Base-by-base conservation (phyloP, 345 rosid genomes). In the Hibiscus mutabilis region DNA sequence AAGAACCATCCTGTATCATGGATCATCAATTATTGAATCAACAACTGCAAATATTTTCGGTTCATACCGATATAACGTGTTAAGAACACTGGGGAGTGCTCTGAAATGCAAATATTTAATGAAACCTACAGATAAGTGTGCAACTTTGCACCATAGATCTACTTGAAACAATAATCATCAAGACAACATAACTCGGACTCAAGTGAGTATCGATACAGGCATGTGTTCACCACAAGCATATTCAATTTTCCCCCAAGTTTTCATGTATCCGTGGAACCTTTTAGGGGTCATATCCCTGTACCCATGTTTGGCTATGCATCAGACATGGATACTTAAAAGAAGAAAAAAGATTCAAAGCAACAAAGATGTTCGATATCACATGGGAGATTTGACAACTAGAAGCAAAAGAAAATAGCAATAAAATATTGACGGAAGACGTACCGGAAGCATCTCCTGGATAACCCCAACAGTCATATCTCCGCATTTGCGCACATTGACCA, bases 401-500 rank as follows among this genome's bases (percentile, higher is more conserved):
- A 16, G 68, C 69, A 53, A 55, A 29, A 9, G 55, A 6, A 40
- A 2, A n/a, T 16, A 12, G 18, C 6, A 14, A 16, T 16, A n/a
- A 18, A 6, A 10, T 9, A 21, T 55, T 47, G 16, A 18, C 0
- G 42, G 69, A 68, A 73, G 51, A 79, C 90, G 73, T 84, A 95
- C 97, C 84, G 79, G 83, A 63, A 86, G 93, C 24, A 95, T 93
- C 71, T 95, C 99, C 73, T 85, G 82, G 70, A 95, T 79, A 79
- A 95, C 85, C 49, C 99, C 99, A 22, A 84, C 70, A 5, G 70
- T 73, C 21, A 89, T 92, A 21, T 86, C 92, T 16, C 87, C 86
- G 40, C 89, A 78, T 77, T 84, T 90, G 73, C 81, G 91, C 69
- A 92, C 77, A 2, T 76, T 89, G 70, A 91, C 98, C 84, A 92